These are phyloP conservation scores for Phytomonas sp. DNA, from an alignment of 208 protist species.

Conservation along the genomic window DNA sequence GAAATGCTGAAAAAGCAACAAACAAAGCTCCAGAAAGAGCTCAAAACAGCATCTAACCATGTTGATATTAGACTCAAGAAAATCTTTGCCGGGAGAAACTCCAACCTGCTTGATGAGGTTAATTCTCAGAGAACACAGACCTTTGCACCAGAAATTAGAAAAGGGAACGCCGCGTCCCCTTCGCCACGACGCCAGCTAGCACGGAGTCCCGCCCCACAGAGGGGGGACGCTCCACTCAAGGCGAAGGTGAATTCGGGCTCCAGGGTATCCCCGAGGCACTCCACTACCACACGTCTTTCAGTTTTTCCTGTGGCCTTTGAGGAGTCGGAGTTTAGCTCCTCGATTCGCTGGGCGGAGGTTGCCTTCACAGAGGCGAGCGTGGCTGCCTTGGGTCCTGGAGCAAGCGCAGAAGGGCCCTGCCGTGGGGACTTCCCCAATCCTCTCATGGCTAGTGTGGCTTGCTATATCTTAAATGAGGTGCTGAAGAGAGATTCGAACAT, in stretches of 20 bases:
- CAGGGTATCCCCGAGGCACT: too few species aligned
- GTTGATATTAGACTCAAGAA: not conserved
- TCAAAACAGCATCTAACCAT: not conserved
- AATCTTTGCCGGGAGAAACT: not conserved
- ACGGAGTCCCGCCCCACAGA: not conserved
- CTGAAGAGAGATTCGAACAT: slow-evolving; percentile 39
- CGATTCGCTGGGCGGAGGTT: slow-evolving; percentile 58
- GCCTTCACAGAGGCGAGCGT: slow-evolving; percentile 60
- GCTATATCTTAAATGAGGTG: slow-evolving; percentile 70
- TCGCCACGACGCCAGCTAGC: not conserved
- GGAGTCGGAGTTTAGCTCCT: slow-evolving; percentile 56
- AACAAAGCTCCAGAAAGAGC: not conserved
- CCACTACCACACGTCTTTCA: not conserved
- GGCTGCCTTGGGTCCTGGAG: slow-evolving; percentile 44
- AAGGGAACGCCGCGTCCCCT: too few species aligned
- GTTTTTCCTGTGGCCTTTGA: slow-evolving; percentile 60
- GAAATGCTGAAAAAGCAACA: not conserved
- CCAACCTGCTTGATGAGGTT: not conserved
- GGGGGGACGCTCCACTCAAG: not conserved
- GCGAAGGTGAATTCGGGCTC: too few species aligned
- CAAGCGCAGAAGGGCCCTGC: slow-evolving; percentile 8
- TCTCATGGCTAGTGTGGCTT: slow-evolving; percentile 51
- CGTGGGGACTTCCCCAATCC: slow-evolving; percentile 32
- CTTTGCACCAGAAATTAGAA: not conserved
- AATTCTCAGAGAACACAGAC: not conserved